Conservation (phyloP, 2,329 filamentous ascomycete genomes). For the Aspergillus brasiliensis region DNA sequence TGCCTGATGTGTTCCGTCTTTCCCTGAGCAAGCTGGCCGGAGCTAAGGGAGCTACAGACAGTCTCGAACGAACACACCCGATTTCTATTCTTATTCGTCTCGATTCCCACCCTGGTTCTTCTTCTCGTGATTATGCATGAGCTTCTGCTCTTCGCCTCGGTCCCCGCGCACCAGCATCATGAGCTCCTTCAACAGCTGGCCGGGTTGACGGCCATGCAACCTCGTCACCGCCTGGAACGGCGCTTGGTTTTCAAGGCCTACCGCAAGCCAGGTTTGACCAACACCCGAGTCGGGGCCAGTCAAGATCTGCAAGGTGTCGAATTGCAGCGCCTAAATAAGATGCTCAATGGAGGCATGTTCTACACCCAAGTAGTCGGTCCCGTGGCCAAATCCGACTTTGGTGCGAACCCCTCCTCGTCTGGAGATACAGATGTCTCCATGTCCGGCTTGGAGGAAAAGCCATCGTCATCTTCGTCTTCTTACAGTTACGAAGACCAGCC, state of each 20-base stretch:
- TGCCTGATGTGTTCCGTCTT: not conserved
- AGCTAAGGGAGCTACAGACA: not conserved
- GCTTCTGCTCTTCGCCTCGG: conserved; percentile 62
- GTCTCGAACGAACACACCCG: not conserved
- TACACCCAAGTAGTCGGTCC: conserved; percentile 56
- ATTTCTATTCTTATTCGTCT: not conserved
- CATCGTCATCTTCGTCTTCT: conserved; percentile 16
- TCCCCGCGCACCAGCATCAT: conserved; percentile 59
- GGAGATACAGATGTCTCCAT: conserved; percentile 38
- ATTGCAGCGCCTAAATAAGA: conserved; percentile 48
- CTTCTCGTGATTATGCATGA: conserved; percentile 57
- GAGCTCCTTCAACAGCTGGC: conserved; percentile 64
- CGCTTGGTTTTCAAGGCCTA: conserved; percentile 61
- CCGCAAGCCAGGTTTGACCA: conserved; percentile 48
- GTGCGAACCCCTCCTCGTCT: conserved; percentile 20
- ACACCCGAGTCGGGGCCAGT: conserved; percentile 44
- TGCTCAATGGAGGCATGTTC: conserved; percentile 55
- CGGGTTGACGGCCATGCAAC: conserved; percentile 64
- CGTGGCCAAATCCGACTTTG: conserved; percentile 42
- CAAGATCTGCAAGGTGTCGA: conserved; percentile 49
- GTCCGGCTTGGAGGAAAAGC: conserved; percentile 30
- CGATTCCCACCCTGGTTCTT: conserved; percentile 5
- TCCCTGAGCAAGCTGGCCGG: not conserved
- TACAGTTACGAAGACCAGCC: conserved; percentile 42
- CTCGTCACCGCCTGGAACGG: conserved; percentile 56